phyloP scores from a whole-genome alignment of 2,329 filamentous ascomycete species.

The Penicillium sp. region DNA sequence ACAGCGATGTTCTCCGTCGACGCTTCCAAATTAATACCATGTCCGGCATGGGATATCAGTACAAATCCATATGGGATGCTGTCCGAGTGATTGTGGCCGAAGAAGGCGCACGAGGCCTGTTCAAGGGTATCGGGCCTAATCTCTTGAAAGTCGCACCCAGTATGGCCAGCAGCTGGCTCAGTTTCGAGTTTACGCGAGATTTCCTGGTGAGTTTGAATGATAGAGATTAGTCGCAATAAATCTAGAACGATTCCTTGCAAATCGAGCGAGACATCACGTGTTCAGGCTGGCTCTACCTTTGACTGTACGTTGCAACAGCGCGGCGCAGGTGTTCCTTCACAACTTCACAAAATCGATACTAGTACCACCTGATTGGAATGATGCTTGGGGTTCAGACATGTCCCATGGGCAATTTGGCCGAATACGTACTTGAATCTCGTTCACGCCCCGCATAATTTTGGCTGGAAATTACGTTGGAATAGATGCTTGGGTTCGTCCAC shows the following conservation, averaged over 20 bases:
- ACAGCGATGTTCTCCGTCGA: slow-evolving; percentile 80
- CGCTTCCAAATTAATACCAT: slow-evolving; percentile 99
- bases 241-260: slow-evolving; percentile 7
- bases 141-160: slow-evolving; percentile 94
- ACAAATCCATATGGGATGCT: slow-evolving; percentile 80
- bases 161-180: slow-evolving; percentile 98
- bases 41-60: slow-evolving; percentile 96
- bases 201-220: slow-evolving; percentile 59
- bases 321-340: too few species aligned
- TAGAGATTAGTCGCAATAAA: slow-evolving; percentile 20
- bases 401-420: too few species aligned
- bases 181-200: slow-evolving; percentile 89
- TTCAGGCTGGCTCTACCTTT: too few species aligned
- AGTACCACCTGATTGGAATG: too few species aligned
- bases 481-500: too few species aligned
- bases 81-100: slow-evolving; percentile 72
- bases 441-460: too few species aligned
- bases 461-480: too few species aligned
- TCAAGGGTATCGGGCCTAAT: slow-evolving; percentile 95
- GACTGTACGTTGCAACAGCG: too few species aligned
- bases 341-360: too few species aligned
- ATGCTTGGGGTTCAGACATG: too few species aligned
- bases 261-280: too few species aligned
- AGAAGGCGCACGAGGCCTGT: slow-evolving; percentile 78
- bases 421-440: too few species aligned